Evolutionary conservation across 2,329 filamentous ascomycete genomes (phyloP).

Genomic region (Lizonia empirigonia): DNA sequence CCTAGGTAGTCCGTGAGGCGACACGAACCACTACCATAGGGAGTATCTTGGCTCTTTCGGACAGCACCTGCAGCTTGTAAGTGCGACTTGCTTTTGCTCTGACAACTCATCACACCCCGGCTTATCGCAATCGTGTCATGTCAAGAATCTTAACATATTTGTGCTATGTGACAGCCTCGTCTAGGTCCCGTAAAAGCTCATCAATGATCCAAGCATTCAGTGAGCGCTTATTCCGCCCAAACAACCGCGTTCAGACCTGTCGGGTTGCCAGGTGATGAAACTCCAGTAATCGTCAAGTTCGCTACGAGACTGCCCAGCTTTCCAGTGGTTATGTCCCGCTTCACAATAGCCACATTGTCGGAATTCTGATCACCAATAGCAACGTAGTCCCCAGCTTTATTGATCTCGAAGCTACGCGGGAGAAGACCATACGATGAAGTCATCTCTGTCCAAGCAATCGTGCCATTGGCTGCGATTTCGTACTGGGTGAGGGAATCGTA

Average conservation of each 20-base stretch:
- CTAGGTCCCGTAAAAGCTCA: background rate
- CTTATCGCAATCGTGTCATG: no score
- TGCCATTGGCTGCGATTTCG: constrained; percentile 38
- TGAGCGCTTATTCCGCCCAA: constrained; percentile 5
- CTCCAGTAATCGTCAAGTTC: constrained; percentile 31
- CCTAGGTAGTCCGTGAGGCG: no score
- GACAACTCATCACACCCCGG: no score
- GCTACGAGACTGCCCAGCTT: constrained; percentile 36
- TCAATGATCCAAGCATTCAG: background rate
- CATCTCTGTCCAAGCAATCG: constrained; percentile 36
- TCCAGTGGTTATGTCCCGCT: constrained; percentile 36
- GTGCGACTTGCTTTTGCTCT: no score
- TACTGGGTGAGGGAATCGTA: constrained; percentile 47
- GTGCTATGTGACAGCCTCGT: background rate
- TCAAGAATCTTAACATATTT: background rate
- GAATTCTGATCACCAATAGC: constrained; percentile 43
- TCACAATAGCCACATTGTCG: constrained; percentile 43
- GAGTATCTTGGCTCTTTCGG: no score
- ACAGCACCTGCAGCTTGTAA: no score
- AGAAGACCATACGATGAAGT: constrained; percentile 44
- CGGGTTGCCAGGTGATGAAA: constrained; percentile 7
- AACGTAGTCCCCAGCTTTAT: constrained; percentile 40
- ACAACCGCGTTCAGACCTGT: constrained; percentile 12
- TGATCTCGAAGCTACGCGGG: constrained; percentile 46
- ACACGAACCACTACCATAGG: no score